Percentiles rank a stretch among this genome's conserved stretches.
phyloP scores from a whole-genome alignment of 1,284 basidiomycete genomes.

The Sporisorium reilianum region DNA sequence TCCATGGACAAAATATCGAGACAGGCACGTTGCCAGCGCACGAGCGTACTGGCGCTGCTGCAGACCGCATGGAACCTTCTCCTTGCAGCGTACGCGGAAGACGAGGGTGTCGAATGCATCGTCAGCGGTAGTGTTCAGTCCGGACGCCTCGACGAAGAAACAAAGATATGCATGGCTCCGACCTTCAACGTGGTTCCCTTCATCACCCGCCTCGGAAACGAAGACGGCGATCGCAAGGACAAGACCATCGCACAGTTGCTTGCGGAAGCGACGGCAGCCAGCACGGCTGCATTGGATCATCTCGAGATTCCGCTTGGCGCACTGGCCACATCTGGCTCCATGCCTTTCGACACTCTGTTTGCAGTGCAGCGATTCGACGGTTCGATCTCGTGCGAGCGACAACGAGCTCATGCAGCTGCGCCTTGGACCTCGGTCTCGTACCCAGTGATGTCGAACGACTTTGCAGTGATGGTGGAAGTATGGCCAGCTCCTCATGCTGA shows the following conservation, averaged over 20 bases:
- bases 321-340: slow-evolving; percentile 11
- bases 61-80: slow-evolving; percentile 25
- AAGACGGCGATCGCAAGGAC: background rate
- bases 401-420: background rate
- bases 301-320: slow-evolving; percentile 27
- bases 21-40: slow-evolving; percentile 11
- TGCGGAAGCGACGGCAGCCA: slow-evolving; percentile 5
- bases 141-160: slow-evolving; percentile 17
- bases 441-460: slow-evolving; percentile 36
- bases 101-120: slow-evolving; percentile 1
- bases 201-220: slow-evolving; percentile 5
- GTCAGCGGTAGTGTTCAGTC: slow-evolving; percentile 28
- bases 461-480: slow-evolving; percentile 28
- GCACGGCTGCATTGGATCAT: slow-evolving; percentile 12
- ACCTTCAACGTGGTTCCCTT: slow-evolving; percentile 34
- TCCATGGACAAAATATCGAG: slow-evolving; percentile 12
- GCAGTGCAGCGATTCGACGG: slow-evolving; percentile 22
- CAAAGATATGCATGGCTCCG: slow-evolving; percentile 18
- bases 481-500: slow-evolving; percentile 12
- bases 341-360: slow-evolving; percentile 36
- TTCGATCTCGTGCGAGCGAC: background rate
- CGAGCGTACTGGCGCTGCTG: slow-evolving; percentile 9
- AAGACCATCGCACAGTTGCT: background rate
- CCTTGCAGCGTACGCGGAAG: slow-evolving; percentile 21
- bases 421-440: slow-evolving; percentile 15